phyloP scores from a whole-genome alignment of 805 yeast genomes.

The Barnettozyma botsteinii region DNA sequence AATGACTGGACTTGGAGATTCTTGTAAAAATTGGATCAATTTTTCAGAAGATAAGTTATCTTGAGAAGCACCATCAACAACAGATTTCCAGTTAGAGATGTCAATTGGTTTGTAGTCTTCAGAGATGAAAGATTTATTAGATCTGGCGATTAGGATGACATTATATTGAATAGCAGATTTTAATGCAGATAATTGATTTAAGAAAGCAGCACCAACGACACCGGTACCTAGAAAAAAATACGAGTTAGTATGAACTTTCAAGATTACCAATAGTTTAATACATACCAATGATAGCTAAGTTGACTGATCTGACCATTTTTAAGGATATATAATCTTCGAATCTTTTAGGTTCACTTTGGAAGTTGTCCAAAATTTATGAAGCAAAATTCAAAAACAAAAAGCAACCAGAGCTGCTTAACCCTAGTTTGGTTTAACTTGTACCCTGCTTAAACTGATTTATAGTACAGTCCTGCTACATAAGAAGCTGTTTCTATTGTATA shows the following conservation, averaged over 20 bases:
- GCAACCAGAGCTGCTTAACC: too few relatives aligned
- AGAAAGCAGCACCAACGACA: slow-evolving; percentile 89
- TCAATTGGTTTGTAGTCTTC: slow-evolving; percentile 68
- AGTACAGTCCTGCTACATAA: neutral
- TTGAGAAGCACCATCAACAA: slow-evolving; percentile 39
- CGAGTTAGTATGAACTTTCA: too few relatives aligned
- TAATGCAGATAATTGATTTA: slow-evolving; percentile 67
- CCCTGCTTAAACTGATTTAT: too few relatives aligned
- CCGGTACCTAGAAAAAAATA: slow-evolving; percentile 81
- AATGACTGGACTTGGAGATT: slow-evolving; percentile 69
- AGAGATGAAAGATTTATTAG: slow-evolving; percentile 63
- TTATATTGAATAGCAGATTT: slow-evolving; percentile 60
- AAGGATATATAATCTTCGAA: too few relatives aligned
- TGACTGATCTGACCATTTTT: slow-evolving; percentile 47
- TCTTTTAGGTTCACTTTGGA: neutral
- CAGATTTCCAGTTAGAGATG: slow-evolving; percentile 50
- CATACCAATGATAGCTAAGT: slow-evolving; percentile 65
- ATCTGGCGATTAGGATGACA: slow-evolving; percentile 74
- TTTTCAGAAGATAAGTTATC: slow-evolving; percentile 47
- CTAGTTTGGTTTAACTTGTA: too few relatives aligned
- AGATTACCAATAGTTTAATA: too few relatives aligned
- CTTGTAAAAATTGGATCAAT: slow-evolving; percentile 55
- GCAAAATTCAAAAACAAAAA: too few relatives aligned
- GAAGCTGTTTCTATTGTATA: neutral
- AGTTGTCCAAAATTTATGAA: neutral